Base-by-base conservation (phyloP, 2,329 filamentous ascomycete species). In the Microsporum canis region DNA sequence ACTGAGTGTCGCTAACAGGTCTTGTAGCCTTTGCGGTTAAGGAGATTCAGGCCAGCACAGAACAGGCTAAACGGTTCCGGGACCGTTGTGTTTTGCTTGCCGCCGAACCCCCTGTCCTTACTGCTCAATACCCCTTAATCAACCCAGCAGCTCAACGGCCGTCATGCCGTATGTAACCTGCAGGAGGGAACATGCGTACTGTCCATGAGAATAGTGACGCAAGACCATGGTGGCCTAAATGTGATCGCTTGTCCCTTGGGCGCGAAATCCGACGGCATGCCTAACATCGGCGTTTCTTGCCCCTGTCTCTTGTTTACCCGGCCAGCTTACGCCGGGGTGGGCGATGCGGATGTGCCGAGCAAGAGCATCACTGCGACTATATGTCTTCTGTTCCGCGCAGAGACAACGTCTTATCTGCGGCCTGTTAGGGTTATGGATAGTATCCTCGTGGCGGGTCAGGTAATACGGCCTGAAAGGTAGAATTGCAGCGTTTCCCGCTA, bases 341-440 rank as follows among this genome's bases (percentile, higher is more conserved):
- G 95, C 92, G 57, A 96, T 91, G 39, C 91, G 85, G 81, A 96
- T 95, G 72, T 99, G 92, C 63, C 92, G 81, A 12, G 92, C 97
- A 57, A 97, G 80, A 0, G 94, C 94, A 77, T 99, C 94, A 65
- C 91, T 94, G 61, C 94, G 85, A 68, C 90, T 96, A 71, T 97
- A 99, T 0, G 90, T 95, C 81, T 97, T 97, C 71, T 97, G 92
- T 69, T 97, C 91, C 1, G 89, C 90, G 75, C 94, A 99, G 56
- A 96, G 77, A 64, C 91, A 86, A 75, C 94, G 97, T 51, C 90
- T 86, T 5, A 96, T 90, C 78, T 97, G 97, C 73, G 91, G 86
- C 80, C 96, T 96, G 68, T 89, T 85, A 0, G 85, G 87, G 68
- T 96, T 96, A 81, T 97, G 94, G 65, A 97, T 97, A 0, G 94